Evolutionary conservation across 768 basidiomycete species (phyloP).

Genomic region (Pulveroboletus sp.): DNA sequence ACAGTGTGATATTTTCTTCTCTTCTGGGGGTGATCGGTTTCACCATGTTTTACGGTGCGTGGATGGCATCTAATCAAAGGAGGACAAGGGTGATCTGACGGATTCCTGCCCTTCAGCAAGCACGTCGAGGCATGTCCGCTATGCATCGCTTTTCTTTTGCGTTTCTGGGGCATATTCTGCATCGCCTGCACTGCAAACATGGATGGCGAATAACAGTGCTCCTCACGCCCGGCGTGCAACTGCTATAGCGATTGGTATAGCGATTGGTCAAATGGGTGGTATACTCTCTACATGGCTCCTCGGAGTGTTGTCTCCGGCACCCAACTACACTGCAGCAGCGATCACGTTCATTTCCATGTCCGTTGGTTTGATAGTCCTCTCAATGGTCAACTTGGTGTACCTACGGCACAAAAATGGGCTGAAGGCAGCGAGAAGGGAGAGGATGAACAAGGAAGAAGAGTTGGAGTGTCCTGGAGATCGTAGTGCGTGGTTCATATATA

Average conservation of each 20-base stretch:
- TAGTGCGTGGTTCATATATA: conserved; percentile 56
- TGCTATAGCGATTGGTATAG: conserved; percentile 51
- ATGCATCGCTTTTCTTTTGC: conserved; percentile 54
- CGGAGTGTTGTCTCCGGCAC: conserved; percentile 44
- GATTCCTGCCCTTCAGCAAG: conserved; percentile 4
- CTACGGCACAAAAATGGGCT: conserved; percentile 40
- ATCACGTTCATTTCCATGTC: conserved; percentile 35
- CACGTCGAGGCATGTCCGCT: conserved; percentile 39
- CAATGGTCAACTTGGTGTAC: conserved; percentile 38
- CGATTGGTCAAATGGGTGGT: conserved; percentile 54
- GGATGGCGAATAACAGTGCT: conserved; percentile 58
- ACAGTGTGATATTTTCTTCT: conserved; percentile 41
- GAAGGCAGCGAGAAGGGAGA: conserved; percentile 38
- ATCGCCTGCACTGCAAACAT: conserved; percentile 51
- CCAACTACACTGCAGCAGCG: conserved; percentile 47
- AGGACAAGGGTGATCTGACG: not conserved
- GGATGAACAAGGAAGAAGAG: conserved; percentile 34
- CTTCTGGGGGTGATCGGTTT: conserved; percentile 48
- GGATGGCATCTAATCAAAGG: not conserved
- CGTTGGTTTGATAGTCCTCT: conserved; percentile 34
- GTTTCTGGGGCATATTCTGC: conserved; percentile 47
- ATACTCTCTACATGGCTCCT: conserved; percentile 61
- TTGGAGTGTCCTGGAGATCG: conserved; percentile 42
- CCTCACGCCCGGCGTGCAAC: conserved; percentile 57
- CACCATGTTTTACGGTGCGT: conserved; percentile 48